Evolutionary conservation across 2,329 filamentous ascomycete species (phyloP), one percentile per base, ranked within the genome.

Genomic region (Ascosphaera aggregata): DNA sequence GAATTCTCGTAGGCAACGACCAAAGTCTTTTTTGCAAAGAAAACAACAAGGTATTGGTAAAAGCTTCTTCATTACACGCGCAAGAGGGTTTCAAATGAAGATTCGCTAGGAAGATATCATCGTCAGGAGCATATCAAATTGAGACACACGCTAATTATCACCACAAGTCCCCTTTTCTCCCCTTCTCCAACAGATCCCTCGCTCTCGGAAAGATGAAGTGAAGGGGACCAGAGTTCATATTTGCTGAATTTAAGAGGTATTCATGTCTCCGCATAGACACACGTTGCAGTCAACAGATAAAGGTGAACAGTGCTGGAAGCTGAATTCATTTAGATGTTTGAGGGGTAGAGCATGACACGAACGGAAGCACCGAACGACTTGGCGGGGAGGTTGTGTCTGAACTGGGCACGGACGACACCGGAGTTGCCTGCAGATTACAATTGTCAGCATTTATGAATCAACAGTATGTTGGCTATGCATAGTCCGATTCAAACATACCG

Each of bases 311-410:
- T 27, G 22, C 22, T 7, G 22, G 11, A n/a, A n/a, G n/a, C n/a
- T n/a, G n/a, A n/a, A n/a, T 45, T 45, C 50, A 50, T 65, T 78
- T 86, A 93, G 78, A 94, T 89, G 69, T 81, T 84, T 60, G 82
- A 91, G 65, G 84, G 84, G 74, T 93, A 93, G 66, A 93, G 73
- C 84, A 93, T 93, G 66, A 93, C 74, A 66, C 85, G 78, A 68
- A 92, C 80, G 56, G 80, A 85, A 61, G 84, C 82, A 67, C 85
- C 84, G 71, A 95, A 94, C 60, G 80, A 84, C 71, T 85, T 85
- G 56, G 89, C 75, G 59, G 89, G 89, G 53, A 98, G 84, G 64
- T 93, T 93, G 67, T 74, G 73, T 64, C 78, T 69, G 77, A 98
- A 98, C 69, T 92, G 86, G 65, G 85, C 86, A 63, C 89, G 80